Conservation (phyloP, 768 basidiomycete species). For the Phaeotremella skinneri region DNA sequence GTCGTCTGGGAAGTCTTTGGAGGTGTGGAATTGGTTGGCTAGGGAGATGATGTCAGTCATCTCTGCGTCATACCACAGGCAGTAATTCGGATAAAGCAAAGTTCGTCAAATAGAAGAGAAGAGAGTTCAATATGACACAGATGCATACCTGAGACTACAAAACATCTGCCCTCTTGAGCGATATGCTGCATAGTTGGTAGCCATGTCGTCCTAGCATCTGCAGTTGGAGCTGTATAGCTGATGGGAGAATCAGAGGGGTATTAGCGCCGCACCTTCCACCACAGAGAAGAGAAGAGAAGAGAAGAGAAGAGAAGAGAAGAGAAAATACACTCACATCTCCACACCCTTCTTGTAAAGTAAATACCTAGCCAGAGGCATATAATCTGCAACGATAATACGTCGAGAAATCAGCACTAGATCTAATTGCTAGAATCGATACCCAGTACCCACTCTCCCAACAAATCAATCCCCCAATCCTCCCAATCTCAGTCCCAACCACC, state of each 20-base stretch:
- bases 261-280: no score
- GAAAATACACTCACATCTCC: slow-evolving; percentile 23
- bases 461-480: slow-evolving; percentile 33
- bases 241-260: neutral
- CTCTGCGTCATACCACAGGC: no score
- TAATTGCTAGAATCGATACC: neutral
- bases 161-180: slow-evolving; percentile 34
- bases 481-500: slow-evolving; percentile 29
- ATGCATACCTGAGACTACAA: slow-evolving; percentile 28
- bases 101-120: no score
- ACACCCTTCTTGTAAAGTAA: slow-evolving; percentile 35
- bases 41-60: no score
- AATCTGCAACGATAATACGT: slow-evolving; percentile 12
- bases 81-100: no score
- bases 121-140: neutral
- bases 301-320: no score
- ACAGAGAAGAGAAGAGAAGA: no score
- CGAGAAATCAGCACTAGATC: neutral
- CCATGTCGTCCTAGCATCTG: slow-evolving; percentile 29
- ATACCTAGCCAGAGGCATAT: slow-evolving; percentile 34
- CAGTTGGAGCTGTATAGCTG: slow-evolving; percentile 36
- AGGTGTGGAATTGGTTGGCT: slow-evolving; percentile 33
- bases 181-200: slow-evolving; percentile 34
- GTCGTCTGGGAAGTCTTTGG: slow-evolving; percentile 26
- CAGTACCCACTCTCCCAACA: slow-evolving; percentile 37